Percentiles rank a stretch among this genome's conserved stretches.
Conservation (phyloP, 805 yeast species). For the Nakazawaea ishiwadae region DNA sequence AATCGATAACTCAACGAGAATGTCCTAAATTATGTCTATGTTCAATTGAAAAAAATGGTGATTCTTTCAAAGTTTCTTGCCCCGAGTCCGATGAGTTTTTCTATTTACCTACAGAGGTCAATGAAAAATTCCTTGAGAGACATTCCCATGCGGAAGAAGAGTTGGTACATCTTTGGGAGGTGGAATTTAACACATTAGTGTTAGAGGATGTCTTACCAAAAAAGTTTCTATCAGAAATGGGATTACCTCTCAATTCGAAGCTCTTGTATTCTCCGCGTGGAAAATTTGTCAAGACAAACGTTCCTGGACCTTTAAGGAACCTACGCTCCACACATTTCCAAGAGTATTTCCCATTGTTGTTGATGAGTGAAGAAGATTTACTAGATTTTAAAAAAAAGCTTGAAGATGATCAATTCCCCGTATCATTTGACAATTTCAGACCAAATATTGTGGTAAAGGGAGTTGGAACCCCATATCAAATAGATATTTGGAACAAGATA, state of each 20-base stretch:
- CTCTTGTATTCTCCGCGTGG: slow-evolving; percentile 22
- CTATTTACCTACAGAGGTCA: slow-evolving; percentile 15
- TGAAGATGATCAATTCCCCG: slow-evolving; percentile 6
- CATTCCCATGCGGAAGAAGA: not conserved
- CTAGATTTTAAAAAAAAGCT: slow-evolving; percentile 15
- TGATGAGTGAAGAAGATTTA: slow-evolving; percentile 21
- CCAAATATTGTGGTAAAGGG: slow-evolving; percentile 23
- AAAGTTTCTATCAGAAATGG: slow-evolving; percentile 17
- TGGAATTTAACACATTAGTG: slow-evolving; percentile 17
- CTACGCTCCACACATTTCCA: slow-evolving; percentile 22
- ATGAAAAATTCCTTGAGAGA: slow-evolving; percentile 10
- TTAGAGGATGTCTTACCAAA: slow-evolving; percentile 18
- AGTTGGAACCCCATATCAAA: slow-evolving; percentile 19
- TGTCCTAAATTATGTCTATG: slow-evolving; percentile 17
- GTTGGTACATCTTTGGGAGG: slow-evolving; percentile 20
- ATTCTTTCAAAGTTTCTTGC: slow-evolving; percentile 14
- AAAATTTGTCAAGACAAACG: slow-evolving; percentile 21
- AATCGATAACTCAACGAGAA: slow-evolving; percentile 19
- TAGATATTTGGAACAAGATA: slow-evolving; percentile 23
- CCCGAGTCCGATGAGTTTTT: slow-evolving; percentile 12
- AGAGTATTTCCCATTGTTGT: slow-evolving; percentile 25
- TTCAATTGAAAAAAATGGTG: slow-evolving; percentile 9
- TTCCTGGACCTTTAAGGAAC: slow-evolving; percentile 15
- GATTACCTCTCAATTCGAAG: slow-evolving; percentile 17
- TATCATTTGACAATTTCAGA: slow-evolving; percentile 20